Evolutionary conservation across 129 eudicot genomes (phyloP), one percentile per base, ranked within the genome.

Genomic region (Artemisia argyi): DNA sequence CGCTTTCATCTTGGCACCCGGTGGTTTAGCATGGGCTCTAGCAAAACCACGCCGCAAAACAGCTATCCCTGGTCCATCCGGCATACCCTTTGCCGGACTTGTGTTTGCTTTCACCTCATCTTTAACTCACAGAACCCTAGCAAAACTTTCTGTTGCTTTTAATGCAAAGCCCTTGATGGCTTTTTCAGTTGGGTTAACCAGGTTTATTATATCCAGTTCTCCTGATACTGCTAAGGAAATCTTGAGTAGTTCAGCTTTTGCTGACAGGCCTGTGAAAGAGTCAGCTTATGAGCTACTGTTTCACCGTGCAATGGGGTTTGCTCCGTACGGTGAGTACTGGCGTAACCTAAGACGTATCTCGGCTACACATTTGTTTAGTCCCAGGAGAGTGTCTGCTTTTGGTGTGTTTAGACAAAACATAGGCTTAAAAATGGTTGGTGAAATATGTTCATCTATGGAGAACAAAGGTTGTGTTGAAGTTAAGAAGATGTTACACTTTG

Each of bases 281-380:
- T 87, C 95, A 0, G 98, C 98, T 0, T 89, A 89, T 47, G 92
- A 79, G 83, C 96, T 93, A 0, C 66, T 93, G 81, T 93, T 93
- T 28, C 84, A 89, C 69, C 79, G 97, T 4, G 98, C 98, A 0
- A 93, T 93, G 98, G 98, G 98, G 1, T 93, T 93, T 39, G 98
- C 98, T 3, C 95, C 92, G 0, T 93, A 87, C 6, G 97, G 98
- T 2, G 98, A 89, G 13, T 89, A 93, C 50, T 93, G 98, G 98
- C 81, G 98, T 71, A 81, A 77, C 30, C 53, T 93, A 65, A 82
- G 98, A 77, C 83, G 92, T 26, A 85, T 93, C 20, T 89, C 98
- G 0, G 87, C 95, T 0, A 79, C 90, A 68, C 90, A 93, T 74
- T 75, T 93, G 90, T 93, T 93, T 56, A 82, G 95, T 69, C 96